These are phyloP conservation scores for Cyberlindnera sargentensis DNA, from an alignment of 805 yeast species.

Conservation along the genomic window DNA sequence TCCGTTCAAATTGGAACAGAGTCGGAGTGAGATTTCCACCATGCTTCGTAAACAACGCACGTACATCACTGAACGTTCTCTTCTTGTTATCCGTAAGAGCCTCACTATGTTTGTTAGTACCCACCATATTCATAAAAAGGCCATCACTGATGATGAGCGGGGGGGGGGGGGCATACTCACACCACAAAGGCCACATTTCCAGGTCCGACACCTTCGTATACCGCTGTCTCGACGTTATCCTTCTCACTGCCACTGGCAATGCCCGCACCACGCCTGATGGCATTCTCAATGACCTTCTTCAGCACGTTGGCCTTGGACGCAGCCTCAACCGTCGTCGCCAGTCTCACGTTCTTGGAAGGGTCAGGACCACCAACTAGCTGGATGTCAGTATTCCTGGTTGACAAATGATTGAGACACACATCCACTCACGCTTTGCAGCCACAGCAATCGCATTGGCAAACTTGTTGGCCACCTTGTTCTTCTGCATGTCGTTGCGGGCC, in stretches of 20 bases:
- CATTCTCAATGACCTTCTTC: slow-evolving; percentile 80
- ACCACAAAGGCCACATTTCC: slow-evolving; percentile 84
- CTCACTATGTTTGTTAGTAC: slow-evolving; percentile 30
- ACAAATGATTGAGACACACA: too few species aligned
- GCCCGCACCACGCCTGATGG: slow-evolving; percentile 80
- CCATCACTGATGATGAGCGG: too few species aligned
- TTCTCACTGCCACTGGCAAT: slow-evolving; percentile 41
- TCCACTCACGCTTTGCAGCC: slow-evolving; percentile 47
- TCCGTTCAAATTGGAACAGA: slow-evolving; percentile 64
- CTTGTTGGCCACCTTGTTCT: slow-evolving; percentile 60
- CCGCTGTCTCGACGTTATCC: slow-evolving; percentile 43
- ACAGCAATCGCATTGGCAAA: slow-evolving; percentile 68
- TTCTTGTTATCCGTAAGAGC: slow-evolving; percentile 86
- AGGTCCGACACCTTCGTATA: slow-evolving; percentile 89
- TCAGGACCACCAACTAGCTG: slow-evolving; percentile 55
- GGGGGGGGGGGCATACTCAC: neutral
- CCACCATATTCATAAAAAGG: neutral
- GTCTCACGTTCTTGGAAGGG: slow-evolving; percentile 46
- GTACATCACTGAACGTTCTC: slow-evolving; percentile 68
- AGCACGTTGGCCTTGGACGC: slow-evolving; percentile 74
- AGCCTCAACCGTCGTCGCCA: slow-evolving; percentile 67
- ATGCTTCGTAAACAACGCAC: slow-evolving; percentile 65
- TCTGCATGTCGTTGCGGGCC: slow-evolving; percentile 83
- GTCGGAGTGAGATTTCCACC: slow-evolving; percentile 74
- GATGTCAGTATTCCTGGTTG: neutral